Evolutionary conservation across 495 filamentous ascomycete species (phyloP).

Genomic region (Thozetella sp.): DNA sequence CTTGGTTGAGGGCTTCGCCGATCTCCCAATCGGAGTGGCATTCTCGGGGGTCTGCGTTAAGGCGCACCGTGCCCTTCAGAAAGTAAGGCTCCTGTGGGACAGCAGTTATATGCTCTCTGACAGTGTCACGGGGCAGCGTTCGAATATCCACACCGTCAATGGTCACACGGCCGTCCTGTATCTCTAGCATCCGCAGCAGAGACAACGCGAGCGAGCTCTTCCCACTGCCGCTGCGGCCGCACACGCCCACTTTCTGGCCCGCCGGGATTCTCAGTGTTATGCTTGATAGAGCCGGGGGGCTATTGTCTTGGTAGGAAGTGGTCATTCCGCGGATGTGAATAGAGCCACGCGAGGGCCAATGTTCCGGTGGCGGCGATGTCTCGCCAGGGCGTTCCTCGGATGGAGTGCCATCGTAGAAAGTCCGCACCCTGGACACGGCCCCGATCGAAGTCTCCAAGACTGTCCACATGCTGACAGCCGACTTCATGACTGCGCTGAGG

Average conservation of each 20-base stretch:
- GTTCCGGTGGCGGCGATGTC: conserved; percentile 13
- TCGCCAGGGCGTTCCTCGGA: conserved; percentile 27
- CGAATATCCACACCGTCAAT: conserved; percentile 38
- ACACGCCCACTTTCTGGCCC: conserved; percentile 37
- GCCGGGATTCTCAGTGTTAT: conserved; percentile 32
- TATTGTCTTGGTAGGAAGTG: conserved; percentile 28
- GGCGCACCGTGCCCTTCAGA: conserved; percentile 40
- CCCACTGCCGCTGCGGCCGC: conserved; percentile 38
- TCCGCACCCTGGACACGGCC: conserved; percentile 45
- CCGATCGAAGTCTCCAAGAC: conserved; percentile 55
- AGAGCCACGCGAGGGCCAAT: conserved; percentile 34
- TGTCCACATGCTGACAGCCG: conserved; percentile 47
- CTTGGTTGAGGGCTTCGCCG: conserved; percentile 29
- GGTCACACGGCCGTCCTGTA: conserved; percentile 23
- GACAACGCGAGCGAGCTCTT: conserved; percentile 37
- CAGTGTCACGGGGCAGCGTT: conserved; percentile 23
- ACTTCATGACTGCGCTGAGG: conserved; percentile 30
- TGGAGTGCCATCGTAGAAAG: conserved; percentile 36
- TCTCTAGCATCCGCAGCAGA: conserved; percentile 35
- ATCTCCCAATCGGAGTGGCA: conserved; percentile 33
- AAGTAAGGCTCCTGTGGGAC: conserved; percentile 50
- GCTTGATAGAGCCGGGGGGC: conserved; percentile 22
- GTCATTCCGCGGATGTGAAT: conserved; percentile 35
- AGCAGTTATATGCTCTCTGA: conserved; percentile 36
- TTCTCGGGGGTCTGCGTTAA: conserved; percentile 44